These are phyloP conservation scores for Cicer judaicum DNA, from an alignment of 306 rosid species.

Conservation along the genomic window DNA sequence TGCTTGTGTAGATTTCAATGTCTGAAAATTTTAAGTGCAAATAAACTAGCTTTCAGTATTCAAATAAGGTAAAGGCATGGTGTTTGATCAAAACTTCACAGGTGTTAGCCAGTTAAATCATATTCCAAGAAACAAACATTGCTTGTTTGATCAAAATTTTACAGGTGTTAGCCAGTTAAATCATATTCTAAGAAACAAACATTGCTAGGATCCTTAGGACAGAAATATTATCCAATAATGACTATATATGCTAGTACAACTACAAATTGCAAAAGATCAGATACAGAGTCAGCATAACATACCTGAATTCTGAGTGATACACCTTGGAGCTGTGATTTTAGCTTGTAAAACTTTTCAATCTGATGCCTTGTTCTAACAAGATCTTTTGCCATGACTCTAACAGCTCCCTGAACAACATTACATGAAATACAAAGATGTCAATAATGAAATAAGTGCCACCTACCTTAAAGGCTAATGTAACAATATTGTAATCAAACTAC, in stretches of 20 bases:
- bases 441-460: conserved; percentile 27
- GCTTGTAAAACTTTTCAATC: conserved; percentile 95
- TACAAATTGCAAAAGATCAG: conserved; percentile 27
- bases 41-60: conserved; percentile 34
- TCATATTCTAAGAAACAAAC: conserved; percentile 30
- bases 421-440: conserved; percentile 41
- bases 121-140: no score
- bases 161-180: not conserved
- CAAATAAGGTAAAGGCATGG: not conserved
- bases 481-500: conserved; percentile 18
- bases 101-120: not conserved
- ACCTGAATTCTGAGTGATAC: conserved; percentile 99
- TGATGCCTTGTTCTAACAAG: conserved; percentile 97
- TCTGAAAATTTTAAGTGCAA: conserved; percentile 52
- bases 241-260: conserved; percentile 9
- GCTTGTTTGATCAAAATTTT: conserved; percentile 5
- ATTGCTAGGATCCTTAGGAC: conserved; percentile 25
- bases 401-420: conserved; percentile 84
- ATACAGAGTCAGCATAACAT: conserved; percentile 34
- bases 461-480: conserved; percentile 30
- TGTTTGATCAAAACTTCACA: not conserved
- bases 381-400: conserved; percentile 98
- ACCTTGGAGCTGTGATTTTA: conserved; percentile 98
- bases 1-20: conserved; percentile 96
- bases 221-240: conserved; percentile 6